Evolutionary conservation across 148 eudicot genomes (phyloP).

Genomic region (Persicaria tinctoria): DNA sequence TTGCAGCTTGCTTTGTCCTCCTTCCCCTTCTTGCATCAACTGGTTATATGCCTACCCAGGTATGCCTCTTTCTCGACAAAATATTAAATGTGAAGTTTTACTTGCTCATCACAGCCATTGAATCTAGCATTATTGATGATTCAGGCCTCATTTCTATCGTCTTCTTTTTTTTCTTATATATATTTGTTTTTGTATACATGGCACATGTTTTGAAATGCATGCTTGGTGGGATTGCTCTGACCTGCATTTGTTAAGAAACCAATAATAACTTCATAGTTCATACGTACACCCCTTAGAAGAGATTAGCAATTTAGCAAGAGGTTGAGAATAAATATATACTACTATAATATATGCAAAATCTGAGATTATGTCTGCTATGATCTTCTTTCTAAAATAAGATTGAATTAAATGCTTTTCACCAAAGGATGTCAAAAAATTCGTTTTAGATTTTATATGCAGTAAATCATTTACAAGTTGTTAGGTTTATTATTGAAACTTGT

Average conservation of each 20-base stretch:
- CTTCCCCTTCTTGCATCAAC: slow-evolving; percentile 80
- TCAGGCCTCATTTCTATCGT: background rate
- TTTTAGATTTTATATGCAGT: too few relatives aligned
- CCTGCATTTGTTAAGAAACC: background rate
- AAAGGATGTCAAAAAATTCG: too few relatives aligned
- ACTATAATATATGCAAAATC: background rate
- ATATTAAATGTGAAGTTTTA: background rate
- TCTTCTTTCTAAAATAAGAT: background rate
- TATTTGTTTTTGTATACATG: too few relatives aligned
- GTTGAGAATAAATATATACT: background rate
- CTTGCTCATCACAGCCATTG: background rate
- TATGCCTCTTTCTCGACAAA: background rate
- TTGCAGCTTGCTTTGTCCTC: slow-evolving; percentile 74
- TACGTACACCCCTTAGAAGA: too few relatives aligned
- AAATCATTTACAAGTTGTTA: too few relatives aligned
- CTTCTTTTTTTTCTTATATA: background rate
- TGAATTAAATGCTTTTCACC: too few relatives aligned
- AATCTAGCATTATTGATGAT: background rate
- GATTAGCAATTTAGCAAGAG: background rate
- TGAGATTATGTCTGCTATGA: background rate
- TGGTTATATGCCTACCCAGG: slow-evolving; percentile 67
- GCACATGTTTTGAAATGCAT: background rate
- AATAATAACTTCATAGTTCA: background rate
- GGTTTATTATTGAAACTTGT: too few relatives aligned
- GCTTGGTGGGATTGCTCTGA: background rate